A percentile compares a stretch with the other conserved stretches of the same genome.
phyloP scores from a whole-genome alignment of 2,329 filamentous ascomycete species.

The Alternaria gansuensis region DNA sequence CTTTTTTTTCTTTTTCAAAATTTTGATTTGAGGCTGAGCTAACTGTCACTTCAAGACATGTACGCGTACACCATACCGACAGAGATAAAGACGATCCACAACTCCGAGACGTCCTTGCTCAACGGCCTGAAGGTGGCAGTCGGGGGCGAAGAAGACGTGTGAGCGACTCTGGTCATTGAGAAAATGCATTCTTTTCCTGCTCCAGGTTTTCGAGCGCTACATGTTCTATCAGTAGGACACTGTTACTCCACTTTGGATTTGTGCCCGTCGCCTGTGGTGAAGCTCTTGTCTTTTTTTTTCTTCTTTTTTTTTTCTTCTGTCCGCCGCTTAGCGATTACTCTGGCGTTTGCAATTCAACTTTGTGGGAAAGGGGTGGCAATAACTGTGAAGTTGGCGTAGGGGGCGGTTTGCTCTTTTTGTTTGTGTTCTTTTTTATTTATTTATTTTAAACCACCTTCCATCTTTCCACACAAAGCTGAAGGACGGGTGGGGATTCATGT shows the following conservation, averaged over 20 bases:
- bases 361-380: background rate
- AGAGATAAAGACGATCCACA: conserved; percentile 86
- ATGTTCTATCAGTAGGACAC: background rate
- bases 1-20: background rate
- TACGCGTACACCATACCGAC: conserved; percentile 89
- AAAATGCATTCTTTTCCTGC: background rate
- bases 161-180: conserved; percentile 26
- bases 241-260: background rate
- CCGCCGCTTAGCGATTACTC: background rate
- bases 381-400: background rate
- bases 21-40: background rate
- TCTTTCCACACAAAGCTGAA: background rate
- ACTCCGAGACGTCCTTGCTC: conserved; percentile 83
- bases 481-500: background rate
- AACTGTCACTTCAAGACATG: conserved; percentile 69
- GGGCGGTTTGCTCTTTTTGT: too few relatives aligned
- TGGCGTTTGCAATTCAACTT: background rate
- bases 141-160: conserved; percentile 79
- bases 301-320: background rate
- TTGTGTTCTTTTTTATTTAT: too few relatives aligned
- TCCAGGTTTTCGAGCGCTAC: background rate
- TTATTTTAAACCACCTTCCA: too few relatives aligned
- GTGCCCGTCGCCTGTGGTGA: background rate
- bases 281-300: background rate
- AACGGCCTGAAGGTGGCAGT: conserved; percentile 83